Evolutionary conservation across 78 protist species (phyloP).

Genomic region (Dictyostelium brefeldianum): DNA sequence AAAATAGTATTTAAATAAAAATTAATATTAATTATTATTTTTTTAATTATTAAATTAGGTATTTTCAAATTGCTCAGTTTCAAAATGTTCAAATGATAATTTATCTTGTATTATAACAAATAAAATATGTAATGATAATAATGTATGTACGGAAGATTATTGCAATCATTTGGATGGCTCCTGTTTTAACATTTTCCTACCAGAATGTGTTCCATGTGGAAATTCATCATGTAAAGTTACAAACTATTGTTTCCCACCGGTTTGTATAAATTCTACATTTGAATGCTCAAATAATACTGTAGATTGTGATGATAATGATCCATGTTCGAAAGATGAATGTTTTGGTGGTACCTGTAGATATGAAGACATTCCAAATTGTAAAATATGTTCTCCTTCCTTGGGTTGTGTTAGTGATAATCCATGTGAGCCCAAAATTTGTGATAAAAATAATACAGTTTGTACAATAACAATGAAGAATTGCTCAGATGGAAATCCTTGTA

Average conservation of each 20-base stretch:
- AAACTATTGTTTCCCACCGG: not conserved
- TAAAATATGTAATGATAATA: too few species aligned
- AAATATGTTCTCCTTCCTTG: not conserved
- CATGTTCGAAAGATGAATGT: not conserved
- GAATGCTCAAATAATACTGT: not conserved
- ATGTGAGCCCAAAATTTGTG: not conserved
- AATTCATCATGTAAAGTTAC: not conserved
- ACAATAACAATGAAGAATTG: not conserved
- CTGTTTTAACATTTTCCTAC: too few species aligned
- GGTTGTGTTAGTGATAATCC: not conserved
- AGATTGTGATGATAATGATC: slow-evolving; percentile 12
- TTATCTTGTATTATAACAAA: not conserved
- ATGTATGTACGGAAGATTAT: too few species aligned
- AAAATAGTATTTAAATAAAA: too few species aligned
- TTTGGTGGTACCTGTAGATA: not conserved
- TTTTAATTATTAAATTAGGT: too few species aligned
- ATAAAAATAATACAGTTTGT: not conserved
- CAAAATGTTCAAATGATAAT: not conserved
- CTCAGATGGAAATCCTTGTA: slow-evolving; percentile 2
- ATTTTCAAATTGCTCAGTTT: not conserved
- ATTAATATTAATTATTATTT: too few species aligned
- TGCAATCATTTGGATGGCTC: too few species aligned
- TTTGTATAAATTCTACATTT: not conserved
- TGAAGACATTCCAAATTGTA: not conserved
- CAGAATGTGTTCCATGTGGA: not conserved